Base-by-base conservation (phyloP, 495 filamentous ascomycete genomes). In the Penicillium verhagenii region DNA sequence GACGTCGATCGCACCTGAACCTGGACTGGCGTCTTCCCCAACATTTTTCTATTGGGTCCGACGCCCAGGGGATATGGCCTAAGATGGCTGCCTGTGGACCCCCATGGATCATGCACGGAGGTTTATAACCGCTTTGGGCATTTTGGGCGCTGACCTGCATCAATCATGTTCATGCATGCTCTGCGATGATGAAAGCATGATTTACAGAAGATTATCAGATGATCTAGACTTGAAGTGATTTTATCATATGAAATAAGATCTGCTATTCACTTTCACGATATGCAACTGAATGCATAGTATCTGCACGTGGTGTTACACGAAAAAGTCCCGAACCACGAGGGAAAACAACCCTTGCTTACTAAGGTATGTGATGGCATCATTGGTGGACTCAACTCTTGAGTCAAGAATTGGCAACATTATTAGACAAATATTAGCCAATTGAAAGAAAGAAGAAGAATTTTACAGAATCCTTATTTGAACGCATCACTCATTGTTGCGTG, bases 1-100 rank as follows among this genome's bases (percentile, higher is more conserved):
- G 57, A 54, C 46, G 61, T 66, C 50, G 57, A 66, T 59, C 63
- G 6, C 38, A 52, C 28, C 25, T 50, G 23, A 45, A 20, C 4
- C 4, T 26, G 42, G 42, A 28, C 25, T 45, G 14, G 11, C 18
- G 11, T 26, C 42, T 26, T 45, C 21, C 42, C 42, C 42, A 45
- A 45, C 42, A 25, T 45, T 45, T 45, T n/a, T 11, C 6, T 4
- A 9, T 21, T 19, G 18, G 18, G 38, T 42, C 20, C 7, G 38
- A 13, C 13, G 20, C 21, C 38, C 18, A 21, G 13, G 28, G 28
- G 28, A 31, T 13, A 11, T 43, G 19, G 39, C 19, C 23, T 43
- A 23, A 4, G 19, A 6, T 43, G 19, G 19, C 8, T 21, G 16
- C 31, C n/a, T 8, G 31, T 35, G 31, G 31, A 35, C n/a, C 31